Conservation (phyloP, 768 basidiomycete species). For the Dentipellis fragilis region DNA sequence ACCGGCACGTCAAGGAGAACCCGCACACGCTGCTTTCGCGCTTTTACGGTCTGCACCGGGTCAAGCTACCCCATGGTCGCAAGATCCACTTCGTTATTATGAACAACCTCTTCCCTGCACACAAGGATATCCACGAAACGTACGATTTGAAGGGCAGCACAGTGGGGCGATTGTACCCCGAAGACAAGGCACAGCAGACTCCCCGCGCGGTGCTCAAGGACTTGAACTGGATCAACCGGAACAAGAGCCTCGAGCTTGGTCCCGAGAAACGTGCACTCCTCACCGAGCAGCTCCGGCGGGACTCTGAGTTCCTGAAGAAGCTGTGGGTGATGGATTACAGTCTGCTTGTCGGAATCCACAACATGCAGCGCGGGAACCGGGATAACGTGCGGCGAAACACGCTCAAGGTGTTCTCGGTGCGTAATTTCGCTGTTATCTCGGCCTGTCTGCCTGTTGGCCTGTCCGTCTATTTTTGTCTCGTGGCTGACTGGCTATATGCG, state of each 20-base stretch:
- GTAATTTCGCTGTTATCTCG: slow-evolving; percentile 19
- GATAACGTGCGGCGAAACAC: slow-evolving; percentile 89
- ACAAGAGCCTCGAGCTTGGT: slow-evolving; percentile 75
- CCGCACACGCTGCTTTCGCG: slow-evolving; percentile 90
- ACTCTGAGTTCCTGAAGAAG: slow-evolving; percentile 74
- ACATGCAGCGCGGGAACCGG: slow-evolving; percentile 79
- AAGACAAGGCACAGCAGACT: slow-evolving; percentile 68
- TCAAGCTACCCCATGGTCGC: slow-evolving; percentile 84
- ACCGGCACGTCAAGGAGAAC: slow-evolving; percentile 77
- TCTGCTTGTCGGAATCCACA: slow-evolving; percentile 89
- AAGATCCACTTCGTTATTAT: slow-evolving; percentile 99
- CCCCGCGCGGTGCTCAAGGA: slow-evolving; percentile 91
- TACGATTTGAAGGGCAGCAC: slow-evolving; percentile 96
- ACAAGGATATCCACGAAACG: slow-evolving; percentile 95
- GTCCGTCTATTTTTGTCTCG: neutral
- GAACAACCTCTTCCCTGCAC: slow-evolving; percentile 98
- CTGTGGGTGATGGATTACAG: slow-evolving; percentile 96
- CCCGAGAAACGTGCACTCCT: slow-evolving; percentile 90
- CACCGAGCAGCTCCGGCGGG: slow-evolving; percentile 83
- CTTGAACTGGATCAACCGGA: slow-evolving; percentile 87
- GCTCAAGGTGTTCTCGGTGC: slow-evolving; percentile 83
- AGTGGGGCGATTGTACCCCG: slow-evolving; percentile 78
- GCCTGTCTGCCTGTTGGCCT: neutral
- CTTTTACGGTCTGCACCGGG: slow-evolving; percentile 95
- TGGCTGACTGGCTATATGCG: neutral